Percentiles rank a stretch among this genome's conserved stretches.
These are phyloP conservation scores for Cyberlindnera maclurae DNA, from an alignment of 805 yeast genomes.

Conservation along the genomic window DNA sequence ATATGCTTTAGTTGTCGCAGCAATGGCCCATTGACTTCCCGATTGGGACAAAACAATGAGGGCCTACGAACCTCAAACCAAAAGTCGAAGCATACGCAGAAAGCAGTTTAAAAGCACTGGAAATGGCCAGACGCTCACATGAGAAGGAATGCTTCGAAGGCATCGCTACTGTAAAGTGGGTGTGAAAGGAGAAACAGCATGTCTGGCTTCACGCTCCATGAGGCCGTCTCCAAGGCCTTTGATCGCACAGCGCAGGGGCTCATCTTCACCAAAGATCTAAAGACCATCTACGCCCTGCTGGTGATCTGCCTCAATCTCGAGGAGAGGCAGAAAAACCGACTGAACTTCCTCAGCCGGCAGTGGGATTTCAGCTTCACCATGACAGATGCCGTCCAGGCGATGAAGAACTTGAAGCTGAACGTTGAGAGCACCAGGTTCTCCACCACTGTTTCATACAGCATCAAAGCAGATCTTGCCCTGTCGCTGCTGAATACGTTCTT, in stretches of 20 bases:
- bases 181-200: not conserved
- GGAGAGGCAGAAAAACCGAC: constrained; percentile 19
- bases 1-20: not conserved
- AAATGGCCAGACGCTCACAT: too few relatives aligned
- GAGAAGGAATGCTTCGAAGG: too few relatives aligned
- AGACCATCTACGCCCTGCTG: constrained; percentile 51
- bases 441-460: constrained; percentile 47
- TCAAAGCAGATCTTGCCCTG: constrained; percentile 42
- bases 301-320: constrained; percentile 35
- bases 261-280: constrained; percentile 49
- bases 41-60: constrained; percentile 18
- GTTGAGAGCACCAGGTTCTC: constrained; percentile 44
- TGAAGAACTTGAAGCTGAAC: constrained; percentile 43
- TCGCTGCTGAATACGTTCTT: constrained; percentile 44
- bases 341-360: constrained; percentile 25
- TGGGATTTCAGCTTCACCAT: constrained; percentile 49
- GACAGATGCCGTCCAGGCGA: constrained; percentile 41
- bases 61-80: not conserved
- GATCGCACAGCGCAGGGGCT: constrained; percentile 46
- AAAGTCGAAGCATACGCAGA: too few relatives aligned
- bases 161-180: too few relatives aligned
- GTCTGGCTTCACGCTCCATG: constrained; percentile 28
- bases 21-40: constrained; percentile 13
- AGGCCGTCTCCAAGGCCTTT: constrained; percentile 37
- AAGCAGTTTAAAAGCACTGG: too few relatives aligned